A percentile compares a stretch with the other conserved stretches of the same genome.
Conservation (phyloP, 164 flowering plant species). For the Chloranthus sessilifolius region DNA sequence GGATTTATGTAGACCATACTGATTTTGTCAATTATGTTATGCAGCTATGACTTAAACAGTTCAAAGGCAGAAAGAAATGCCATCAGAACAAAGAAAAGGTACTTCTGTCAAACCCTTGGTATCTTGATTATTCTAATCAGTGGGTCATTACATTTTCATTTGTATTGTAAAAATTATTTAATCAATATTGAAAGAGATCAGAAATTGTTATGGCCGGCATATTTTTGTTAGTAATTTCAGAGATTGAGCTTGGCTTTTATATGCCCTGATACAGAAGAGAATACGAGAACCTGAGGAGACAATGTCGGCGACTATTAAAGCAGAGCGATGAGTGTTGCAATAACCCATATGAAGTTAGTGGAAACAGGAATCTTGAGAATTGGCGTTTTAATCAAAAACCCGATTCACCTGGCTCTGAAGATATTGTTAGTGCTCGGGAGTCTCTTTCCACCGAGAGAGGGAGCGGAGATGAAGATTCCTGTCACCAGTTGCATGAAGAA, state of each 20-base stretch:
- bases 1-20: no score
- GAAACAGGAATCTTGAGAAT: constrained; percentile 15
- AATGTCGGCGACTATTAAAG: constrained; percentile 30
- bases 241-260: not conserved
- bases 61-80: constrained; percentile 46
- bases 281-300: constrained; percentile 42
- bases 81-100: constrained; percentile 42
- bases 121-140: not conserved
- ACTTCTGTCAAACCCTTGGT: not conserved
- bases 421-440: constrained; percentile 78
- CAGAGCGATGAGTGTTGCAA: constrained; percentile 13
- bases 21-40: no score
- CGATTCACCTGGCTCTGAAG: constrained; percentile 55
- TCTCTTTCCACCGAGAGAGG: constrained; percentile 74
- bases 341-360: constrained; percentile 19
- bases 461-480: constrained; percentile 21
- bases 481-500: constrained; percentile 15
- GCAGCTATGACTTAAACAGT: constrained; percentile 55
- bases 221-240: no score
- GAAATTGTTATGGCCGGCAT: no score
- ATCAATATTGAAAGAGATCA: no score
- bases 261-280: constrained; percentile 47
- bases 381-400: constrained; percentile 20
- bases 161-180: no score
- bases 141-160: not conserved